phyloP scores from a whole-genome alignment of 1,284 basidiomycete genomes.

The Laetiporus sulphureus region DNA sequence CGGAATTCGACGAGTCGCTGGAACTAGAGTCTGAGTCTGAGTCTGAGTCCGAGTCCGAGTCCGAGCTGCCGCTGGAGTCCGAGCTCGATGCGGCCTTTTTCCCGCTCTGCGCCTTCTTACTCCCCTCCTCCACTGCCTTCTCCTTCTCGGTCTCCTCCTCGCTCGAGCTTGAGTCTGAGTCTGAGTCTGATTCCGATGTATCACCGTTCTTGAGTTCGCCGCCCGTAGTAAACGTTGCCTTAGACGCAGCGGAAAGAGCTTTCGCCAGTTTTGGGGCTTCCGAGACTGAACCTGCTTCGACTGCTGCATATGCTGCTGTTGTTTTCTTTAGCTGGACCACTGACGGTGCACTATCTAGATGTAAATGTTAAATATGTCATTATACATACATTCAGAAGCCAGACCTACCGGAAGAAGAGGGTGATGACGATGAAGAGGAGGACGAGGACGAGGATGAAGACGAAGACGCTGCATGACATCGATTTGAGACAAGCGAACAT shows the following conservation, averaged over 20 bases:
- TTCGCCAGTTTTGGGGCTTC: not conserved
- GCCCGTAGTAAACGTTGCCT: constrained; percentile 20
- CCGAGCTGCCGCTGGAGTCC: constrained; percentile 19
- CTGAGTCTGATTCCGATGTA: not conserved
- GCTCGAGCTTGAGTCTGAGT: no score
- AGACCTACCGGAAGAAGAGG: constrained; percentile 10
- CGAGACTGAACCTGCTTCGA: constrained; percentile 5
- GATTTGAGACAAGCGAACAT: not conserved
- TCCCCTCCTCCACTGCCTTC: no score
- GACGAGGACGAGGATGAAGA: no score
- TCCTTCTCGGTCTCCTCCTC: no score
- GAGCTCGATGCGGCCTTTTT: constrained; percentile 7
- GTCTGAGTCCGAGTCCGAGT: constrained; percentile 20
- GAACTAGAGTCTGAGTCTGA: not conserved
- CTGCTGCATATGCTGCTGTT: not conserved
- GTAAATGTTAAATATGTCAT: no score
- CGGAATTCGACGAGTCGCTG: not conserved
- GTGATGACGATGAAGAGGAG: no score
- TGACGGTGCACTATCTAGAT: no score
- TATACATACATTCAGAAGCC: no score
- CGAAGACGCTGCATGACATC: constrained; percentile 3
- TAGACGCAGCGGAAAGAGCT: constrained; percentile 13
- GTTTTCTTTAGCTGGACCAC: not conserved
- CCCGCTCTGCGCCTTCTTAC: no score
- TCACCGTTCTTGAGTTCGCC: constrained; percentile 1